Evolutionary conservation across 345 rosid species (phyloP).

Genomic region (Eucalyptus globulus): DNA sequence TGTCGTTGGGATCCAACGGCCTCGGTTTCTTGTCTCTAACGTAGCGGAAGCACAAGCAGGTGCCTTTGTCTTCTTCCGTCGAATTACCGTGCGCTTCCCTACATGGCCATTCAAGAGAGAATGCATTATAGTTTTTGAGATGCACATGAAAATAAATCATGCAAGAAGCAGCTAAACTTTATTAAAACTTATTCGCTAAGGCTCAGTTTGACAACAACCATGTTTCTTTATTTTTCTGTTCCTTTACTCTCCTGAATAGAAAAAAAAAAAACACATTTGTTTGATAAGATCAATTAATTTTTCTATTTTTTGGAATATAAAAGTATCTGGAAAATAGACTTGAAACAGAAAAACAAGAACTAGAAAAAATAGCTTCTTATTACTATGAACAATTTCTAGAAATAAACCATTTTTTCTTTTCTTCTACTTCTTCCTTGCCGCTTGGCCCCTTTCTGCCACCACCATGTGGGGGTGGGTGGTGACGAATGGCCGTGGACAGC

Average conservation of each 20-base stretch:
- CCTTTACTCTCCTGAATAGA: rapidly evolving
- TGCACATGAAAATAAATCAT: neutral
- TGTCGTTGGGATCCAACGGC: slow-evolving; percentile 14
- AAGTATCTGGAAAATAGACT: rapidly evolving
- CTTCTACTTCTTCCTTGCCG: too few species aligned
- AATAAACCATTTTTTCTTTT: too few species aligned
- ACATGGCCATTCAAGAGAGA: neutral
- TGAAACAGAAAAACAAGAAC: rapidly evolving
- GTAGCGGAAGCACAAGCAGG: slow-evolving; percentile 15
- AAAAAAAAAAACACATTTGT: too few species aligned
- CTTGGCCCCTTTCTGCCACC: too few species aligned
- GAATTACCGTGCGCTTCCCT: slow-evolving; percentile 34
- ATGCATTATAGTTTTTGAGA: neutral
- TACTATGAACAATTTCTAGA: rapidly evolving
- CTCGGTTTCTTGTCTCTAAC: slow-evolving; percentile 9
- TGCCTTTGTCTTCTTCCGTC: slow-evolving; percentile 20
- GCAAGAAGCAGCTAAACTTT: neutral
- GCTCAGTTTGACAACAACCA: rapidly evolving
- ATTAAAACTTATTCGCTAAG: neutral
- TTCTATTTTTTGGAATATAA: rapidly evolving
- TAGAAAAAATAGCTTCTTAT: rapidly evolving
- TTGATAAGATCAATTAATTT: too few species aligned
- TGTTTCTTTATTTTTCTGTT: too few species aligned
- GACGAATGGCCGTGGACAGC: rapidly evolving
- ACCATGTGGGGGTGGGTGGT: too few species aligned